Evolutionary conservation across 148 eudicot species (phyloP), one percentile per base, ranked within the genome.

Genomic region (Suaeda aralocaspica): DNA sequence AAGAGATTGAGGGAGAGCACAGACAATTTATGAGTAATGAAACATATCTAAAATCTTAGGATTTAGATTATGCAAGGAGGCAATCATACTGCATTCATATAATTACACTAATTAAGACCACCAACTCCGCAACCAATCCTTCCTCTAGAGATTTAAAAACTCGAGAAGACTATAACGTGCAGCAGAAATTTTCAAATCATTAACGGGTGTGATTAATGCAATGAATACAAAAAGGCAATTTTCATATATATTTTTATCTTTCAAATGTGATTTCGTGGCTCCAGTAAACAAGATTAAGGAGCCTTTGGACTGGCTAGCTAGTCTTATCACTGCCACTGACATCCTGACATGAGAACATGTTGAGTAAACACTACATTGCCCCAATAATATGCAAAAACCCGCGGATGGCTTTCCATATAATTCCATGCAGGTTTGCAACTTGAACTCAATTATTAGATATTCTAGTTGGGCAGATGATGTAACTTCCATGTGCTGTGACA

Each of bases 401-500:
- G 66, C 18, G 46, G 72, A 48, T 34, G 19, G 50, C 41, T 45
- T 67, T 67, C 26, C 36, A 72, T 59, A 51, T 55, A 66, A 28
- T 28, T 45, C 67, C 48, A 73, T 44, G 59, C 60, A 58, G 26
- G 42, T 22, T 46, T 30, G 28, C 76, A 66, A 74, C 64, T 74
- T 74, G 72, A 52, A 36, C 52, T 48, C 46, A 59, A 48, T 49
- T 13, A 68, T 67, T 36, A 30, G 10, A 50, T 74, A 68, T 39
- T 68, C 61, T 61, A 68, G 60, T 69, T 75, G 78, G 78, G 66
- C 48, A 61, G 29, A 51, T 51, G 66, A 68, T 61, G 46, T 75
- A 50, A 68, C 26, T 75, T 59, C 78, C 78, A 76, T 69, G 78
- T 76, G 74, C 68, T 61, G 46, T 39, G 39, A 18, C 78, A 76